A percentile compares a stretch with the other conserved stretches of the same genome.
These are phyloP conservation scores for Otatea glauca DNA, from an alignment of 176 grass and related monocot species.

Conservation along the genomic window DNA sequence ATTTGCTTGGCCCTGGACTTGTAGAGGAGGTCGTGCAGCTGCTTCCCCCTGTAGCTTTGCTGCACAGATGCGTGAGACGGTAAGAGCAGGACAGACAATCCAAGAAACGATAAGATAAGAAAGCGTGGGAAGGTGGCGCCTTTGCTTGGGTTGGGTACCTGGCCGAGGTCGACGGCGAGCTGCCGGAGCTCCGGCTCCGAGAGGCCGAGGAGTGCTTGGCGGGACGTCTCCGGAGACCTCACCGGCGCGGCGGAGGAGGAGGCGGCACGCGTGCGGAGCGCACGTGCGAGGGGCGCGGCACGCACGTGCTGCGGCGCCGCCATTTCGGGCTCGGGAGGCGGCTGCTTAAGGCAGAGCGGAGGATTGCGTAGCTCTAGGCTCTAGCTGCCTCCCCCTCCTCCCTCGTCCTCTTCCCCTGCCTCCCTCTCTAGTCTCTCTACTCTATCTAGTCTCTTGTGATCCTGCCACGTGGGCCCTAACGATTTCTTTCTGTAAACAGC, in stretches of 20 bases:
- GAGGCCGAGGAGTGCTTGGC: conserved; percentile 73
- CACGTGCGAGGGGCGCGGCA: conserved; percentile 70
- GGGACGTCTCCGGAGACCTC: conserved; percentile 35
- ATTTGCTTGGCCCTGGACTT: conserved; percentile 84
- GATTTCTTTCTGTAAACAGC: background rate
- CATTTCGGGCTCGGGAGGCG: conserved; percentile 43
- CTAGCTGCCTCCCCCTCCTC: background rate
- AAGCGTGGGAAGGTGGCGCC: background rate
- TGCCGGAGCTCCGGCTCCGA: conserved; percentile 87
- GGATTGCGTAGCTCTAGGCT: no score
- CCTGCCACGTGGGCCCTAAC: background rate
- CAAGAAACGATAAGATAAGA: conserved; percentile 3
- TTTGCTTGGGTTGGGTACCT: conserved; percentile 47
- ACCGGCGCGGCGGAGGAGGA: conserved; percentile 32
- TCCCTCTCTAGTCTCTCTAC: no score
- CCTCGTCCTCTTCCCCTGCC: background rate
- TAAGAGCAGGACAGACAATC: background rate
- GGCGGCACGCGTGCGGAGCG: conserved; percentile 49
- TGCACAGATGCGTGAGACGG: conserved; percentile 24
- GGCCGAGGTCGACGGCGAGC: conserved; percentile 69
- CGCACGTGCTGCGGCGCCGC: conserved; percentile 66
- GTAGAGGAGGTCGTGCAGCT: conserved; percentile 89
- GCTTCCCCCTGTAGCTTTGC: conserved; percentile 93
- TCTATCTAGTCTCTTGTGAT: background rate
- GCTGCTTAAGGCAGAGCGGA: background rate